Evolutionary conservation across 106 monocot species (phyloP).

Genomic region (Amphibolis antarctica): DNA sequence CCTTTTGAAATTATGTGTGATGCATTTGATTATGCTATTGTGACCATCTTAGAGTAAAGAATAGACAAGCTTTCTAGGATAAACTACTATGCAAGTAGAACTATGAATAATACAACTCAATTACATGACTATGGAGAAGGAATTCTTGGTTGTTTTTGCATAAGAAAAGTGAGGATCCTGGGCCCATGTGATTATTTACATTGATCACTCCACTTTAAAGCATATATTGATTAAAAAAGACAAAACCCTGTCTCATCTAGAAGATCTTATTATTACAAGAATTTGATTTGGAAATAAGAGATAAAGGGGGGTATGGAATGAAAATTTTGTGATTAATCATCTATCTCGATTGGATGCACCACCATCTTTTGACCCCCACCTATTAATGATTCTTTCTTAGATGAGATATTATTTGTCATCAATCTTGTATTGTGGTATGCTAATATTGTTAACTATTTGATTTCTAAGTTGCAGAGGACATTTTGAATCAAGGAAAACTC

Average conservation of each 20-base stretch:
- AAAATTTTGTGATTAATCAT: slow-evolving; percentile 3
- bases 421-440: background rate
- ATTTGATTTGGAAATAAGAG: slow-evolving; percentile 8
- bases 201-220: background rate
- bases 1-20: background rate
- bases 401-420: background rate
- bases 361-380: background rate
- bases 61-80: background rate
- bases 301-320: background rate
- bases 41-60: background rate
- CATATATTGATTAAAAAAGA: slow-evolving; percentile 2
- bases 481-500: too few species aligned
- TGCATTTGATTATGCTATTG: background rate
- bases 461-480: too few species aligned
- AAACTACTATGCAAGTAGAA: background rate
- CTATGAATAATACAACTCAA: background rate
- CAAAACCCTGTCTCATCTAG: background rate
- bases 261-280: slow-evolving; percentile 6
- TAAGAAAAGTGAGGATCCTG: background rate
- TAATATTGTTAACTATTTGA: background rate
- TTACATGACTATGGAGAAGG: background rate
- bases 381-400: background rate
- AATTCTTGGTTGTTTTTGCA: background rate
- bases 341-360: background rate
- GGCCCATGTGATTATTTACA: background rate